These are phyloP conservation scores for Porphyrellus cyaneotinctus DNA, from an alignment of 768 basidiomycete species.

Conservation along the genomic window DNA sequence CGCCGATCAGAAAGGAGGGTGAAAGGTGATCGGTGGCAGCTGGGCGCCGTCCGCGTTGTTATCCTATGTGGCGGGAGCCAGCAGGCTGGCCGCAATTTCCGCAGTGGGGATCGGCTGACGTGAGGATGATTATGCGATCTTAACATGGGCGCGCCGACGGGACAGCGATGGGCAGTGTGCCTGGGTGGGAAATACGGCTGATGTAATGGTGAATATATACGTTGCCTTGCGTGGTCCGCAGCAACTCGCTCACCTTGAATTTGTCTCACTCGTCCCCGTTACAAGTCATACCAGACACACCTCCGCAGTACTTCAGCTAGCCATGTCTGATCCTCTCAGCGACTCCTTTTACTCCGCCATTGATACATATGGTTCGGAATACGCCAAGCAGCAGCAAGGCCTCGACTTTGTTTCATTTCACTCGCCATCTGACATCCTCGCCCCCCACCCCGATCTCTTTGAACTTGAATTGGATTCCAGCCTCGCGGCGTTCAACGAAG, in stretches of 20 bases:
- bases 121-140: slow-evolving; percentile 10
- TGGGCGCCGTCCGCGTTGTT: slow-evolving; percentile 16
- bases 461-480: slow-evolving; percentile 75
- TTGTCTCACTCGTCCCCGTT: neutral
- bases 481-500: slow-evolving; percentile 63
- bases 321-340: slow-evolving; percentile 31
- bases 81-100: slow-evolving; percentile 9
- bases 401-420: slow-evolving; percentile 69
- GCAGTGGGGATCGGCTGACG: slow-evolving; percentile 17
- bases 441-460: slow-evolving; percentile 78
- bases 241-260: slow-evolving; percentile 7
- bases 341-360: slow-evolving; percentile 32
- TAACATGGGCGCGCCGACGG: slow-evolving; percentile 19
- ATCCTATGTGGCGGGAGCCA: neutral
- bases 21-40: slow-evolving; percentile 23
- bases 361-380: slow-evolving; percentile 36
- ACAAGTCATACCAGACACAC: slow-evolving; percentile 17
- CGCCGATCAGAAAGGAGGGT: slow-evolving; percentile 24
- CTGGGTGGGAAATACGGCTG: slow-evolving; percentile 29
- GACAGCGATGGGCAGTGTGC: slow-evolving; percentile 22
- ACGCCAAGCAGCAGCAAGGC: slow-evolving; percentile 40
- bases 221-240: slow-evolving; percentile 32
- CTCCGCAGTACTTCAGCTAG: slow-evolving; percentile 25
- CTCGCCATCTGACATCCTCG: slow-evolving; percentile 64
- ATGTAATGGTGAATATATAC: slow-evolving; percentile 36